Percentiles rank a stretch among this genome's conserved stretches.
Conservation (phyloP, 805 yeast species). For the Teunomyces tritomae region DNA sequence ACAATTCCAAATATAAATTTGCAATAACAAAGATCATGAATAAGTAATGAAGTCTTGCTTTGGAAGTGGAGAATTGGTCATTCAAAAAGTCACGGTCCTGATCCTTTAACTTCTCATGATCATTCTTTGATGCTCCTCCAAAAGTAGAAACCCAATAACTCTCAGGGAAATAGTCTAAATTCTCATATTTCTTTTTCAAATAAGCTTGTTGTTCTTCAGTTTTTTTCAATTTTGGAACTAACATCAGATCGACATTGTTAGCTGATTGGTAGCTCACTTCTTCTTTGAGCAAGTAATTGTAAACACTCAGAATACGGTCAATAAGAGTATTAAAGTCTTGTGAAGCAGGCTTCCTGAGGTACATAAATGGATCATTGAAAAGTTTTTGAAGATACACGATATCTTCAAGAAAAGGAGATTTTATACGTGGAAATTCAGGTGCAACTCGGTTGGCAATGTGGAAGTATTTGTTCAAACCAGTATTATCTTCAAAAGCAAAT, state of each 20-base stretch:
- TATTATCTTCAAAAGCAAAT: conserved; percentile 40
- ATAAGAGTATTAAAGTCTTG: conserved; percentile 18
- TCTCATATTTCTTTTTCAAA: conserved; percentile 17
- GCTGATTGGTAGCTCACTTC: conserved; percentile 21
- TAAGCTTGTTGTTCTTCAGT: conserved; percentile 14
- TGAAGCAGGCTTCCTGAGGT: conserved; percentile 19
- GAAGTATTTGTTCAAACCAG: conserved; percentile 43
- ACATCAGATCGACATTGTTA: conserved; percentile 15
- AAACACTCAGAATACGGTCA: conserved; percentile 27
- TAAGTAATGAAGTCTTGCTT: conserved; percentile 24
- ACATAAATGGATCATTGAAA: conserved; percentile 36
- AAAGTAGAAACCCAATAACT: conserved; percentile 34
- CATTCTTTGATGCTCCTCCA: conserved; percentile 17
- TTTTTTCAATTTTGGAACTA: conserved; percentile 12
- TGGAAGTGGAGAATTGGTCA: conserved; percentile 24
- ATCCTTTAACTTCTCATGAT: conserved; percentile 14
- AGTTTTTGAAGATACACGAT: conserved; percentile 27
- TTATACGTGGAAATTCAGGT: conserved; percentile 20
- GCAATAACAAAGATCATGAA: conserved; percentile 31
- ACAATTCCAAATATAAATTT: conserved; percentile 29
- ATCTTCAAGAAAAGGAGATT: conserved; percentile 30
- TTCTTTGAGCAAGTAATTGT: conserved; percentile 27
- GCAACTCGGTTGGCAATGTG: conserved; percentile 25
- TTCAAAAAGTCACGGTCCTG: conserved; percentile 25
- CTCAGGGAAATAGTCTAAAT: conserved; percentile 33